Conservation (phyloP, 148 eudicot species). For the Fagopyrum tataricum region DNA sequence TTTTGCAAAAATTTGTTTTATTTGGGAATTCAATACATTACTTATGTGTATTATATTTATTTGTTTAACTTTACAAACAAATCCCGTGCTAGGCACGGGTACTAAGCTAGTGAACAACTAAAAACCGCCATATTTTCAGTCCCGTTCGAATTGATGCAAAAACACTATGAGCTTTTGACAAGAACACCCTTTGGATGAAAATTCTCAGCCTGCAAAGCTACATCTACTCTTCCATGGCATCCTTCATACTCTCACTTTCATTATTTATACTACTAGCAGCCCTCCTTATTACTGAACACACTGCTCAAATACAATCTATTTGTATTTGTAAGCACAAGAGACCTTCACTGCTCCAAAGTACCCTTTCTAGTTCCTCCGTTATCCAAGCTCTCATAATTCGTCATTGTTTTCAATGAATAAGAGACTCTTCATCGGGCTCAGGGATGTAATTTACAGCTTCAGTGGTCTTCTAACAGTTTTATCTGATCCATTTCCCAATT, state of each 20-base stretch:
- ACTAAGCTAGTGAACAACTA: neutral
- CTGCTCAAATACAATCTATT: neutral
- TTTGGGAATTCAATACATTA: too few relatives aligned
- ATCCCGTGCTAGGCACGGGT: too few relatives aligned
- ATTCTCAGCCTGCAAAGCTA: neutral
- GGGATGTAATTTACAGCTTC: neutral
- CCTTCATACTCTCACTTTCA: neutral
- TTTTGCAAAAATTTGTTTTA: too few relatives aligned
- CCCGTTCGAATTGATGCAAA: neutral
- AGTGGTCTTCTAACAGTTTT: neutral
- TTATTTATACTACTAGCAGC: neutral
- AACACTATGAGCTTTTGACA: neutral
- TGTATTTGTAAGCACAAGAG: neutral
- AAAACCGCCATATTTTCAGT: neutral
- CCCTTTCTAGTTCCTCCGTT: neutral
- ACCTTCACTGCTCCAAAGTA: neutral
- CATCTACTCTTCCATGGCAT: neutral
- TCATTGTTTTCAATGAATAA: neutral
- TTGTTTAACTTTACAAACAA: too few relatives aligned
- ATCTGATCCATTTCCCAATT: neutral
- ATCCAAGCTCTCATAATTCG: neutral
- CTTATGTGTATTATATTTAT: too few relatives aligned
- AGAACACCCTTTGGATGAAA: neutral
- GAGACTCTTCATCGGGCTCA: neutral
- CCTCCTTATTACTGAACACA: neutral